phyloP scores from a whole-genome alignment of 805 yeast genomes.

The Schizosaccharomyces cryophilus region DNA sequence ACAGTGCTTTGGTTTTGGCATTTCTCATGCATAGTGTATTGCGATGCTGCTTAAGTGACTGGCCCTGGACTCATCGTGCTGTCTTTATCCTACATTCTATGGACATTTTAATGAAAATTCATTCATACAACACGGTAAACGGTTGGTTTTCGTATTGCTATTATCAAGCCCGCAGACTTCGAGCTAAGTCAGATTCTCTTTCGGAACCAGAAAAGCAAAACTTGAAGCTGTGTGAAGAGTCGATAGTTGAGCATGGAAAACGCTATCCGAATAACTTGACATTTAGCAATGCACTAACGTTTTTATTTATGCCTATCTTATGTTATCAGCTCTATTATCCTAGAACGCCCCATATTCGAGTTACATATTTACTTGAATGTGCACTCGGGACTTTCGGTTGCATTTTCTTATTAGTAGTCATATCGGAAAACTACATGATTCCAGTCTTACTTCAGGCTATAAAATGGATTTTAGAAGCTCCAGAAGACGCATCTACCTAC shows the following conservation, averaged over 20 bases:
- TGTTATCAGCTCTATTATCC: slow-evolving; percentile 5
- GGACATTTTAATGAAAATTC: slow-evolving; percentile 4
- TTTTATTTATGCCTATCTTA: slow-evolving; percentile 3
- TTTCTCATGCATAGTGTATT: not conserved
- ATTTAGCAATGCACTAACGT: not conserved
- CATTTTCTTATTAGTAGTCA: not conserved
- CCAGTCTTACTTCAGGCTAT: slow-evolving; percentile 2
- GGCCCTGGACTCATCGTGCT: slow-evolving; percentile 4
- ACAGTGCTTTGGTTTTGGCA: not conserved
- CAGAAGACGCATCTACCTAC: not conserved
- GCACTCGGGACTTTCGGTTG: not conserved
- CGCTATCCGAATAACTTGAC: slow-evolving; percentile 3
- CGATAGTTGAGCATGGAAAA: not conserved
- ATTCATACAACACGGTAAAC: slow-evolving; percentile 1
- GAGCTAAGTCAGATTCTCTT: not conserved
- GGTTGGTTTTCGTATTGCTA: slow-evolving; percentile 1
- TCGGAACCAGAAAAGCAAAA: not conserved
- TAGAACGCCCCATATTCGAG: not conserved
- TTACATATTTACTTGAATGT: not conserved
- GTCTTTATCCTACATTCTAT: slow-evolving; percentile 3
- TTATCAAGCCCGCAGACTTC: not conserved
- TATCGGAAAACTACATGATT: slow-evolving; percentile 2
- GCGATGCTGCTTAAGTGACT: not conserved
- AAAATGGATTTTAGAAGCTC: not conserved
- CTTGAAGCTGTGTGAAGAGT: not conserved